Evolutionary conservation across 305 asterid species (phyloP), one percentile per base, ranked within the genome.

Genomic region (Fraxinus velutina): DNA sequence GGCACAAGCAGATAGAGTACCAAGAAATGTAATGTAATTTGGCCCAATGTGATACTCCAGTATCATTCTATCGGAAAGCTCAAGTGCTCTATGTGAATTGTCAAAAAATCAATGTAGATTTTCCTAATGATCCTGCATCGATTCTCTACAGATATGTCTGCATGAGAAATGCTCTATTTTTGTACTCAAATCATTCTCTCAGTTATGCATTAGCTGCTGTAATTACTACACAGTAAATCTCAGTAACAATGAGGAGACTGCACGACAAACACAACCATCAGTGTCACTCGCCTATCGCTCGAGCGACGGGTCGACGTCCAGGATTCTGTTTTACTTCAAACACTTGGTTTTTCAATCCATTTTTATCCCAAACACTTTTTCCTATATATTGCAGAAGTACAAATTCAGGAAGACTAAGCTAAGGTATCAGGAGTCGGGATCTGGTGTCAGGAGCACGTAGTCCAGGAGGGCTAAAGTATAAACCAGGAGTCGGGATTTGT

Each of bases 21-120:
- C 87, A 17, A 95, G 96, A 86, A 94, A 89, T 10, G 99, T 92
- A 12, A 94, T 96, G 4, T 92, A 84, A 81, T 92, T 92, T 12
- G 98, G 98, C 74, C 81, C 68, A 29, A 81, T 44, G 60, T 42
- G 83, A 29, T 77, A 37, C 73, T 83, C 87, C 0, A 62, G 57
- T 64, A 29, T 29, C 32, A 93, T 92, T 78, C 79, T 80, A 79
- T 79, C 78, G n/a, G 92, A 93, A 72, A 96, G 96, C 22, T 80
- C 81, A 5, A 96, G 90, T 7, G 98, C 91, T 83, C 89, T 97
- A 36, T 81, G 39, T n/a, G 99, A 44, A 44, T 42, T 10, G n/a
- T 10, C 52, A 44, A 10, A 44, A 44, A 44, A 44, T 44, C 52
- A 44, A 44, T 44, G 52, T 44, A 44, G 17, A 44, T 44, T 44